phyloP scores from a whole-genome alignment of 2,329 filamentous ascomycete species.

The Eutypella sp. region DNA sequence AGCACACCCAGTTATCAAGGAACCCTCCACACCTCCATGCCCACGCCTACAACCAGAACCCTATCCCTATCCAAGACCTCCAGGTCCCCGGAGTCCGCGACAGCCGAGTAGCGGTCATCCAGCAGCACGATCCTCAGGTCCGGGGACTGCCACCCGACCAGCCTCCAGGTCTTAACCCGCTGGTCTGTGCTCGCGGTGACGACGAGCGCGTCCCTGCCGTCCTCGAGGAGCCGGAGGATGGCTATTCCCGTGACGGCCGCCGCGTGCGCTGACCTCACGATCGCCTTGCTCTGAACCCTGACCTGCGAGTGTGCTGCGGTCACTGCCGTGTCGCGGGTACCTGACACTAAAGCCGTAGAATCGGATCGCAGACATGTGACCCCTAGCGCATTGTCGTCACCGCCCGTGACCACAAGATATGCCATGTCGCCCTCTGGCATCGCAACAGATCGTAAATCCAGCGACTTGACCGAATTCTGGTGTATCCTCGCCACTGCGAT shows the following conservation, averaged over 20 bases:
- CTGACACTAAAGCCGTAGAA: background rate
- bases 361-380: conserved; percentile 21
- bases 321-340: conserved; percentile 8
- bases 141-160: conserved; percentile 18
- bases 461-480: conserved; percentile 73
- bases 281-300: conserved; percentile 14
- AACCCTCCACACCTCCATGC: conserved; percentile 7
- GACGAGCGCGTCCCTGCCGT: conserved; percentile 21
- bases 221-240: conserved; percentile 24
- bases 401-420: conserved; percentile 64
- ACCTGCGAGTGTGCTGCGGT: conserved; percentile 9
- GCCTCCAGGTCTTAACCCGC: conserved; percentile 50
- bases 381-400: conserved; percentile 81
- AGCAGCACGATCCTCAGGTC: conserved; percentile 33
- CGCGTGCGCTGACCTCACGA: conserved; percentile 59
- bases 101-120: conserved; percentile 51
- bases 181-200: conserved; percentile 57
- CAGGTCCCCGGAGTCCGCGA: conserved; percentile 55
- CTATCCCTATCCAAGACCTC: conserved; percentile 28
- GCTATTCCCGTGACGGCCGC: conserved; percentile 62
- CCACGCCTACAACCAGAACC: conserved; percentile 5
- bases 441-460: conserved; percentile 36
- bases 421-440: conserved; percentile 25
- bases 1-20: too few species aligned
- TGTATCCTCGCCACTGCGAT: conserved; percentile 51